Conservation (phyloP, 2,329 filamentous ascomycete genomes). For the Ascochyta clinopodiicola region DNA sequence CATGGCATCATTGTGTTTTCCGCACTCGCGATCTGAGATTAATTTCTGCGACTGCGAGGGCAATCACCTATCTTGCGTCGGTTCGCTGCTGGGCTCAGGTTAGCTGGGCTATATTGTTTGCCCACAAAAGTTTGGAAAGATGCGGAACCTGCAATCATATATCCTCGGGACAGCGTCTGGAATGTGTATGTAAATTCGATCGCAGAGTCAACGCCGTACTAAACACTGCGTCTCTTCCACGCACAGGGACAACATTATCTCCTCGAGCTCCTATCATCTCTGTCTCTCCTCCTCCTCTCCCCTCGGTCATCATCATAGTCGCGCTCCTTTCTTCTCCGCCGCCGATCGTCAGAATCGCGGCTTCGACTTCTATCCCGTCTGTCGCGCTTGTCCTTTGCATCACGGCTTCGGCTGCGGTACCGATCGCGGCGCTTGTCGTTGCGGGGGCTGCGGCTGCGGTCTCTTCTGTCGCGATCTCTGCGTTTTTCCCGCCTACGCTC, state of each 20-base stretch:
- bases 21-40: no score
- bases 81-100: no score
- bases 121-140: no score
- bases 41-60: no score
- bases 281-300: neutral
- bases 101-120: no score
- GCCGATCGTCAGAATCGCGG: slow-evolving; percentile 31
- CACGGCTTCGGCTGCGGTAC: slow-evolving; percentile 35
- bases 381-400: slow-evolving; percentile 28
- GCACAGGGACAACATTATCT: neutral
- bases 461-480: slow-evolving; percentile 21
- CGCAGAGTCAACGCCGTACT: no score
- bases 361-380: slow-evolving; percentile 24
- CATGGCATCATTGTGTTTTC: no score
- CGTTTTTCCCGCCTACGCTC: slow-evolving; percentile 29
- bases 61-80: no score
- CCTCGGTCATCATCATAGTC: slow-evolving; percentile 30
- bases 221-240: no score
- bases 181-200: no score
- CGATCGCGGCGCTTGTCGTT: slow-evolving; percentile 34
- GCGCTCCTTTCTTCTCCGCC: slow-evolving; percentile 35
- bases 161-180: no score
- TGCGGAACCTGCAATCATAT: no score
- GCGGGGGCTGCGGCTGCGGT: slow-evolving; percentile 37
- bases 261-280: slow-evolving; percentile 1